These are phyloP conservation scores for Euphorbia celastroides DNA, from an alignment of 441 rosid species.

Conservation along the genomic window DNA sequence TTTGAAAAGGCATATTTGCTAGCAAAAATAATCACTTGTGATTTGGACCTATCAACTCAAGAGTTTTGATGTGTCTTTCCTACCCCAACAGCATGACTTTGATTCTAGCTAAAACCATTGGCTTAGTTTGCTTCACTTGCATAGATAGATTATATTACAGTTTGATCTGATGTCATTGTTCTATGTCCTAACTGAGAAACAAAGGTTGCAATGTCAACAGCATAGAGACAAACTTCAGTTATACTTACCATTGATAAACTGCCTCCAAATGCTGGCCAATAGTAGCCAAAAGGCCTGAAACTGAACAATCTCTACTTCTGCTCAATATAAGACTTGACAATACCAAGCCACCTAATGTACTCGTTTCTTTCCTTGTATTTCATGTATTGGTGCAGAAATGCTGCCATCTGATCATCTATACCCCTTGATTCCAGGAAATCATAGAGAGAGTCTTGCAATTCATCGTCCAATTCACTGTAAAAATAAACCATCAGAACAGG, in stretches of 20 bases:
- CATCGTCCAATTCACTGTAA: slow-evolving; percentile 75
- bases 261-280: not conserved
- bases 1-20: slow-evolving; percentile 6
- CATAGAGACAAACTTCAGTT: not conserved
- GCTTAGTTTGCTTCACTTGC: slow-evolving; percentile 7
- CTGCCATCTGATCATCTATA: slow-evolving; percentile 55
- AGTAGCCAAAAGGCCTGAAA: slow-evolving; percentile 7
- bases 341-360: slow-evolving; percentile 61
- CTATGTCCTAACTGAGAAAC: not conserved
- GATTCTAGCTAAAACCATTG: not conserved
- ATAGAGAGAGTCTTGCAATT: slow-evolving; percentile 59
- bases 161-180: not conserved
- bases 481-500: slow-evolving; percentile 7
- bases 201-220: not conserved
- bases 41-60: slow-evolving; percentile 15
- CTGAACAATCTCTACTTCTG: slow-evolving; percentile 30
- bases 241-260: not conserved
- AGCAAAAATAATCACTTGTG: slow-evolving; percentile 6
- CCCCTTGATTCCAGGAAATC: slow-evolving; percentile 63
- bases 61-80: slow-evolving; percentile 2
- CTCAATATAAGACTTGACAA: slow-evolving; percentile 58
- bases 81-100: not conserved
- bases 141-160: not conserved
- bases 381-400: slow-evolving; percentile 71
- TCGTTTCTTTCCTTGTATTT: slow-evolving; percentile 56